A percentile compares a stretch with the other conserved stretches of the same genome.
Evolutionary conservation across 2,329 filamentous ascomycete genomes (phyloP).

Genomic region (Xylariales sp.): DNA sequence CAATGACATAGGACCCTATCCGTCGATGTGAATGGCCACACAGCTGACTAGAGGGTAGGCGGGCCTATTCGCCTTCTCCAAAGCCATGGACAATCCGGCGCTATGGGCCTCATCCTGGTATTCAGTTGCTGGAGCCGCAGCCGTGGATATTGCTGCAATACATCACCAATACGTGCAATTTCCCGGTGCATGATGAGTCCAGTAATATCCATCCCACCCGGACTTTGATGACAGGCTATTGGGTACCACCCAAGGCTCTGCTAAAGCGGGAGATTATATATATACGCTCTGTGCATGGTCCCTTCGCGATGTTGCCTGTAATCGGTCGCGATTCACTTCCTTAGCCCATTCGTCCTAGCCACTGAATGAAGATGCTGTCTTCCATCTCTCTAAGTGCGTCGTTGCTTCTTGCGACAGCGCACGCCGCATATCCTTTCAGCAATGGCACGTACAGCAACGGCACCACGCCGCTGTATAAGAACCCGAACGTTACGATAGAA

Average conservation of each 20-base stretch:
- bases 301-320: neutral
- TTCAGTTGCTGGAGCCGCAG: neutral
- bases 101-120: too few species aligned
- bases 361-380: conserved; percentile 17
- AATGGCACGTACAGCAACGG: conserved; percentile 11
- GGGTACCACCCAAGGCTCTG: too few species aligned
- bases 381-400: conserved; percentile 13
- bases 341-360: too few species aligned
- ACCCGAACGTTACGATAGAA: conserved; percentile 57
- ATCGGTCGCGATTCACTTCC: neutral
- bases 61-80: conserved; percentile 3
- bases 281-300: too few species aligned
- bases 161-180: conserved; percentile 2
- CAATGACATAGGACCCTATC: neutral
- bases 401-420: conserved; percentile 14
- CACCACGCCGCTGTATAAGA: conserved; percentile 51
- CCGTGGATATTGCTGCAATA: conserved; percentile 1
- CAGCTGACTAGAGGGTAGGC: conserved; percentile 5
- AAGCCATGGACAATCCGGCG: neutral
- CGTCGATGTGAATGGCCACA: neutral
- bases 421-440: conserved; percentile 10
- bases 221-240: too few species aligned
- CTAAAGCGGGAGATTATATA: too few species aligned
- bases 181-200: too few species aligned
- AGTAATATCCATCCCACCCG: too few species aligned